Evolutionary conservation across 2,329 filamentous ascomycete species (phyloP), one percentile per base, ranked within the genome.

Genomic region (Talaromyces sp.): DNA sequence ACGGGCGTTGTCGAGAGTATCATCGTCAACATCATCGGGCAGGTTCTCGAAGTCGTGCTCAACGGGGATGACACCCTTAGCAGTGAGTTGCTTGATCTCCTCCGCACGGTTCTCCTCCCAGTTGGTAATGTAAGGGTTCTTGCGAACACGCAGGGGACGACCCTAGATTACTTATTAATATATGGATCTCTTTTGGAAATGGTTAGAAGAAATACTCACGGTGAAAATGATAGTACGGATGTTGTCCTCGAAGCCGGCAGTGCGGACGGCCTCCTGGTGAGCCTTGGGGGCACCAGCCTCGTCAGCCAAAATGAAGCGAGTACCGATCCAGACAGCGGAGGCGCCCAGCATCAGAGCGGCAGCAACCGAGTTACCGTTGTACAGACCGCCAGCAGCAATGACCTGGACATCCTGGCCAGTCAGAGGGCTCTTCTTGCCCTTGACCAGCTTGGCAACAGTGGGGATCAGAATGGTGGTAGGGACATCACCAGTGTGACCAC

Each of bases 151-250:
- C 70, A 99, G 82, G 32, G 94, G 94, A 53, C 94, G 90, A 51
- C 94, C 94, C 72, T 80, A 54, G 16, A 43, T 14, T 9, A 17
- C 20, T 5, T 32, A 40, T 68, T 56, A 70, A 65, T 49, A 45
- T 32, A 11, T 6, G 3, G 3, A 39, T 35, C n/a, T 5, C 20
- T 11, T 16, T 9, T 8, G 3, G 13, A 22, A 3, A 9, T 1
- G 13, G 1, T 7, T 19, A 4, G 16, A 5, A 36, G 41, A 20
- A 6, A 47, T 49, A 60, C 70, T 52, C 75, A 77, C 76, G 52
- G 94, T 99, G 84, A 97, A 99, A 79, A 99, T 99, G 75, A 97
- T 90, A 45, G 94, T 99, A 71, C 91, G 89, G 72, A 97, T 80
- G 70, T 96, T 99, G 77, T 99, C 94, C 76, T 97, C 91, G 74